phyloP scores from a whole-genome alignment of 345 rosid species.

The Pugionium dolabratum region DNA sequence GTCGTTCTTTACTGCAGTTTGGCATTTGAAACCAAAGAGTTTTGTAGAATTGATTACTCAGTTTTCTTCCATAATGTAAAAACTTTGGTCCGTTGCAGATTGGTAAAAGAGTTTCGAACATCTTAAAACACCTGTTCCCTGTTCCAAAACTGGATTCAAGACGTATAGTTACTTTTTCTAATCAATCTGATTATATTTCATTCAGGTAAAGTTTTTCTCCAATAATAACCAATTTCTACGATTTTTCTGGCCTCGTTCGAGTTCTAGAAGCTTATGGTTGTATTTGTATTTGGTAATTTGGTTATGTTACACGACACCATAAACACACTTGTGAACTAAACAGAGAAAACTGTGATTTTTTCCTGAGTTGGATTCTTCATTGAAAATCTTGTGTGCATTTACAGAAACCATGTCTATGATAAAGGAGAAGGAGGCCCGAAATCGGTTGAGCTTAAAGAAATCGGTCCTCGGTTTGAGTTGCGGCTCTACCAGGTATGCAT shows the following conservation, averaged over 20 bases:
- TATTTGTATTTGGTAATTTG: constrained; percentile 3
- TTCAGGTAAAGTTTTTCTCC: constrained; percentile 66
- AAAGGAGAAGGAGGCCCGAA: constrained; percentile 82
- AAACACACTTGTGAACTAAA: not conserved
- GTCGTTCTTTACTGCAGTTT: not conserved
- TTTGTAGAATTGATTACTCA: not conserved
- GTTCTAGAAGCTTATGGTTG: constrained; percentile 3
- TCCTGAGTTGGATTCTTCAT: not conserved
- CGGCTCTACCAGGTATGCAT: constrained; percentile 72
- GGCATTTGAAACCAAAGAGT: constrained; percentile 1
- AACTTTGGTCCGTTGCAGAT: constrained; percentile 41
- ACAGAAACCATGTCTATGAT: constrained; percentile 80
- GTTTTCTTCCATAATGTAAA: not conserved
- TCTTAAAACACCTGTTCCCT: constrained; percentile 90
- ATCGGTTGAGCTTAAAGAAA: constrained; percentile 74
- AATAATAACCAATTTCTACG: not conserved
- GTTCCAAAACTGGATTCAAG: constrained; percentile 76
- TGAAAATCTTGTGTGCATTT: constrained; percentile 26
- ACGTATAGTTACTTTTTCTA: constrained; percentile 82
- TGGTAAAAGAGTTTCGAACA: constrained; percentile 74
- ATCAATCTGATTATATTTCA: constrained; percentile 74
- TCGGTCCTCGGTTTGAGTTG: constrained; percentile 92
- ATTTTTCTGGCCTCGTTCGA: not conserved
- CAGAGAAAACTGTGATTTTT: constrained; percentile 1
- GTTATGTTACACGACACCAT: constrained; percentile 4